Base-by-base conservation (phyloP, 495 filamentous ascomycete species). In the Hypoxylon fragiforme region DNA sequence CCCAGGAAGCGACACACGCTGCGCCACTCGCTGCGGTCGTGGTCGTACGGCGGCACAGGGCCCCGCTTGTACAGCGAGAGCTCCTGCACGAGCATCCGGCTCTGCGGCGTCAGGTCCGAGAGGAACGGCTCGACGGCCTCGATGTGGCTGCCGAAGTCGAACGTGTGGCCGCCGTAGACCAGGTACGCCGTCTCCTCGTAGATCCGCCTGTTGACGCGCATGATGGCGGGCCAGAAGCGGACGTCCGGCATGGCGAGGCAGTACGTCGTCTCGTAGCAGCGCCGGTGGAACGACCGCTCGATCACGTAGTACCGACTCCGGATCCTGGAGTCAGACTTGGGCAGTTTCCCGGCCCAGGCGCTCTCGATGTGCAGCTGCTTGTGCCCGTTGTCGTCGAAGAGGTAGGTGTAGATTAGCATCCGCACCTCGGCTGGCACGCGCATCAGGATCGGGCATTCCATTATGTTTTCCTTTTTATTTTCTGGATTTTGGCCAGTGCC, bases 111-210 rank as follows among this genome's bases (percentile, higher is more conserved):
- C 13, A 81, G 70, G 61, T 83, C 81, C 11, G 64, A 67, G 45
- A 82, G 70, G 65, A 84, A 83, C 6, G 80, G 77, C n/a, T 74
- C 66, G 9, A 80, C 70, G 32, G 79, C 73, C 58, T 81, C 81
- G 56, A 83, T 64, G 59, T 79, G 66, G 45, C 65, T 66, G 20
- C 70, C 73, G 62, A 84, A 83, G 52, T 73, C 70, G 63, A 84
- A 81, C 2, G 65, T 67, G 54, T 79, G 75, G n/a, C 56, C 53
- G 11, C 64, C 64, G 62, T 84, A 84, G 19, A 84, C 66, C 0
- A 79, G n/a, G 16, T 70, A 60, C 18, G 72, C 59, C 13, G 73
- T 73, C 63, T 84, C 81, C 26, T 58, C 55, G 63, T 82, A 67
- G 37, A 78, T 72, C 41, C 71, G 70, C 14, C 62, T 69, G 65